These are phyloP conservation scores for Termitomyces sp. DNA, from an alignment of 768 basidiomycete genomes.

Conservation along the genomic window DNA sequence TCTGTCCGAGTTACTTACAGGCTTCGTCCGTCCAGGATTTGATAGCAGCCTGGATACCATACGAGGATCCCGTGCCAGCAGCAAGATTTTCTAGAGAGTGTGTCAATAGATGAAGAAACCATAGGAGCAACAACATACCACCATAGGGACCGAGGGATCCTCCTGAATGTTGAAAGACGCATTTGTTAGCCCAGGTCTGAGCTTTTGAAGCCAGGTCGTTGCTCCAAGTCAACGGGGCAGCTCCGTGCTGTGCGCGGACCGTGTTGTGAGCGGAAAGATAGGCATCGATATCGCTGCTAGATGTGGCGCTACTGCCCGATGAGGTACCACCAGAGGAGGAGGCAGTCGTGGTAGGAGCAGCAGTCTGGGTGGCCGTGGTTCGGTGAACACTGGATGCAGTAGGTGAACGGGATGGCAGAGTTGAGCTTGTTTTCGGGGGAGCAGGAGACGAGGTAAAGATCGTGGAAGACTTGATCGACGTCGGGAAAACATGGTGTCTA, in stretches of 20 bases:
- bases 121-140: conserved; percentile 34
- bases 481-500: conserved; percentile 9
- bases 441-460: conserved; percentile 11
- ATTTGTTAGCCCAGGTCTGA: conserved; percentile 65
- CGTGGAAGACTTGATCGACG: conserved; percentile 10
- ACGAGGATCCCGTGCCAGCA: conserved; percentile 59
- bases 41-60: conserved; percentile 47
- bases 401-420: conserved; percentile 16
- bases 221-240: conserved; percentile 61
- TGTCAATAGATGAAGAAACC: not conserved
- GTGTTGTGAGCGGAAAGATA: conserved; percentile 65
- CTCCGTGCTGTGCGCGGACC: conserved; percentile 62
- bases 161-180: conserved; percentile 67
- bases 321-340: conserved; percentile 13
- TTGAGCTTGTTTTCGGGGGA: conserved; percentile 11
- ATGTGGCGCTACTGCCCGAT: conserved; percentile 14
- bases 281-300: conserved; percentile 41
- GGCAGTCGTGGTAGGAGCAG: conserved; percentile 13
- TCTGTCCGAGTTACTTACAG: conserved; percentile 38
- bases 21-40: conserved; percentile 67
- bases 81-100: conserved; percentile 62
- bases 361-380: conserved; percentile 15
- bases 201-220: conserved; percentile 58
- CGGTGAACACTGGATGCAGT: conserved; percentile 16
- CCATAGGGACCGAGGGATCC: conserved; percentile 63